phyloP scores from a whole-genome alignment of 2,329 filamentous ascomycete genomes.

The Exophiala phaeomuriformis region DNA sequence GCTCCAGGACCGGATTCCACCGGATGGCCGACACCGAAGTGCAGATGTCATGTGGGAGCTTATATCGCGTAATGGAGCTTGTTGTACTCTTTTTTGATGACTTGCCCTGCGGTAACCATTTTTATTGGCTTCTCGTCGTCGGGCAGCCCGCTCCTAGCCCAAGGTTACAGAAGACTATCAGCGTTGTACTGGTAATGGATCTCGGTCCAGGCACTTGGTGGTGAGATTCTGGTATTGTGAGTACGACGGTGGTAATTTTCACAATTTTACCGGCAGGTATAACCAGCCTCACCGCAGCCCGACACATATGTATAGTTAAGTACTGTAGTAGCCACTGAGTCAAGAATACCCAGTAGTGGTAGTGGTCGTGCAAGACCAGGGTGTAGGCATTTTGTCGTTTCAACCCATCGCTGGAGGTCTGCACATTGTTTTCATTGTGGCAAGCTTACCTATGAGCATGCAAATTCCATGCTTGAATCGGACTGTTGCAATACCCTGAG shows the following conservation, averaged over 20 bases:
- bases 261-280: neutral
- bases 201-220: neutral
- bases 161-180: neutral
- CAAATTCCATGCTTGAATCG: no score
- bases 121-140: neutral
- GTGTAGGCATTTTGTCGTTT: no score
- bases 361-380: no score
- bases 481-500: no score
- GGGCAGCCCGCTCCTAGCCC: neutral
- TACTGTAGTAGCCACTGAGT: no score
- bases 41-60: neutral
- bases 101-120: neutral
- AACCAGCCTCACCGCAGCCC: neutral
- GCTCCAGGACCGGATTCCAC: neutral
- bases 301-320: neutral
- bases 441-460: no score
- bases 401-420: no score
- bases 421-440: no score
- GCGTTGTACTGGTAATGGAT: slow-evolving; percentile 6
- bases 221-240: neutral
- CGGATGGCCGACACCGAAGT: neutral
- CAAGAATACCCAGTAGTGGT: no score
- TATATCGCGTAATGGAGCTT: neutral
- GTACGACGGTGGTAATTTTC: neutral
- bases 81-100: neutral